A percentile compares a stretch with the other conserved stretches of the same genome.
Conservation (phyloP, 2,329 filamentous ascomycete species). For the Cladosporium sp. region DNA sequence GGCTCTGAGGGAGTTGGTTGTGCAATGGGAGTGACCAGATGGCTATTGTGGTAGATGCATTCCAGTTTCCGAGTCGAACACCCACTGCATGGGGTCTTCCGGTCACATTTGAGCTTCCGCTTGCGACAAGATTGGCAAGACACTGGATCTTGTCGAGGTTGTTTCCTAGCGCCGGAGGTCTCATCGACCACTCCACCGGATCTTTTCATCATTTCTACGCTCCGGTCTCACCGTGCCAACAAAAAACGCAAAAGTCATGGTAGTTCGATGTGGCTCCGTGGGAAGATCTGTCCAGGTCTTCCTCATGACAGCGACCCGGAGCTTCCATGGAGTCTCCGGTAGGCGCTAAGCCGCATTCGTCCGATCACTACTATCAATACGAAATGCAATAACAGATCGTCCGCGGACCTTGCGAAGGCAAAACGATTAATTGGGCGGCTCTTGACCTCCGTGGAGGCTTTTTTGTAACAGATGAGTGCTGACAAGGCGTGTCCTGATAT, state of each 20-base stretch:
- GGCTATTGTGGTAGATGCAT: background rate
- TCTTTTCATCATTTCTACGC: background rate
- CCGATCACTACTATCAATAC: background rate
- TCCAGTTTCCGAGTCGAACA: background rate
- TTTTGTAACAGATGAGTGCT: background rate
- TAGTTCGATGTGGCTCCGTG: background rate
- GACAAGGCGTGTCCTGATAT: background rate
- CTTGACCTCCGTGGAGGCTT: background rate
- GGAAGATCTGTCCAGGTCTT: background rate
- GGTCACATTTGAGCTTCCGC: conserved; percentile 12
- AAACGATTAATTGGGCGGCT: background rate
- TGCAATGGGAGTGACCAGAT: background rate
- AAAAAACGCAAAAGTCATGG: background rate
- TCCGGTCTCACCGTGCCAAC: background rate
- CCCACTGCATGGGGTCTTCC: background rate
- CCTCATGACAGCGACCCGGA: background rate
- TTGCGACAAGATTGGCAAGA: conserved; percentile 10
- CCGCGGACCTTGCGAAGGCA: background rate
- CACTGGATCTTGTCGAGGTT: conserved; percentile 6
- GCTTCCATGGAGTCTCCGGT: background rate
- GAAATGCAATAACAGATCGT: background rate
- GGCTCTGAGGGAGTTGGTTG: background rate
- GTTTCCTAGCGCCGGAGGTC: background rate
- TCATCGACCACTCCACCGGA: background rate
- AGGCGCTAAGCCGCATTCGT: background rate